Conservation (phyloP, 2,329 filamentous ascomycete genomes). For the Cytospora piceicola region DNA sequence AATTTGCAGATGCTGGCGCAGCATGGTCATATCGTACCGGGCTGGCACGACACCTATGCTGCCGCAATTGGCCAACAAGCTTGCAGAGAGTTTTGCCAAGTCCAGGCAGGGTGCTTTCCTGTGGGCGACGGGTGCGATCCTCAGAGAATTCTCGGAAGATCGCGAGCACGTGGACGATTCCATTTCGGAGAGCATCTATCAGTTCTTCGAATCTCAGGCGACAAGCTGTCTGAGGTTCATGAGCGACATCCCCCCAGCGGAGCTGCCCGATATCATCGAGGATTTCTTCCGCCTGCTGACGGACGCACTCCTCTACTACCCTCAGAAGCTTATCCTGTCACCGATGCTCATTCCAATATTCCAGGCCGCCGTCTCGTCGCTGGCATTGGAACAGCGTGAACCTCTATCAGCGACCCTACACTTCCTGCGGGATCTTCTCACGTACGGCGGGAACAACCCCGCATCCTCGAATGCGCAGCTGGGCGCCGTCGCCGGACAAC, state of each 20-base stretch:
- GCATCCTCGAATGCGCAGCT: slow-evolving; percentile 63
- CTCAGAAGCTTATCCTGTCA: slow-evolving; percentile 80
- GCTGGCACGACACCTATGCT: slow-evolving; percentile 86
- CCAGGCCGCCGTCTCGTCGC: slow-evolving; percentile 81
- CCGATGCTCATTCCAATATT: slow-evolving; percentile 81
- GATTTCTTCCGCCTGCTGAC: slow-evolving; percentile 94
- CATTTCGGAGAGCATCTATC: slow-evolving; percentile 88
- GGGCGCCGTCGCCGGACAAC: slow-evolving; percentile 65
- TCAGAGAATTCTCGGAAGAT: slow-evolving; percentile 93
- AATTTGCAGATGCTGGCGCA: slow-evolving; percentile 92
- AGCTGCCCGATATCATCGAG: slow-evolving; percentile 85
- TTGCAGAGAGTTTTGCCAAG: slow-evolving; percentile 80
- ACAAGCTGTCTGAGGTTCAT: slow-evolving; percentile 87
- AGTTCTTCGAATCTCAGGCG: slow-evolving; percentile 93
- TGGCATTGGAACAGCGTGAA: slow-evolving; percentile 88
- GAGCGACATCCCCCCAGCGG: slow-evolving; percentile 75
- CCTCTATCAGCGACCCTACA: slow-evolving; percentile 90
- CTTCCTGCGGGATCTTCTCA: slow-evolving; percentile 88
- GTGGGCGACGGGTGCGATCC: slow-evolving; percentile 95
- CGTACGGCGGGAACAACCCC: slow-evolving; percentile 79
- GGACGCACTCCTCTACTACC: slow-evolving; percentile 92
- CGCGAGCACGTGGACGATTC: slow-evolving; percentile 79
- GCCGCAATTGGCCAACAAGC: slow-evolving; percentile 82
- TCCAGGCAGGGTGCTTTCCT: slow-evolving; percentile 95
- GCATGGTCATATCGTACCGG: slow-evolving; percentile 95